Evolutionary conservation across 2,329 filamentous ascomycete species (phyloP).

Genomic region (Neonectria punicea): DNA sequence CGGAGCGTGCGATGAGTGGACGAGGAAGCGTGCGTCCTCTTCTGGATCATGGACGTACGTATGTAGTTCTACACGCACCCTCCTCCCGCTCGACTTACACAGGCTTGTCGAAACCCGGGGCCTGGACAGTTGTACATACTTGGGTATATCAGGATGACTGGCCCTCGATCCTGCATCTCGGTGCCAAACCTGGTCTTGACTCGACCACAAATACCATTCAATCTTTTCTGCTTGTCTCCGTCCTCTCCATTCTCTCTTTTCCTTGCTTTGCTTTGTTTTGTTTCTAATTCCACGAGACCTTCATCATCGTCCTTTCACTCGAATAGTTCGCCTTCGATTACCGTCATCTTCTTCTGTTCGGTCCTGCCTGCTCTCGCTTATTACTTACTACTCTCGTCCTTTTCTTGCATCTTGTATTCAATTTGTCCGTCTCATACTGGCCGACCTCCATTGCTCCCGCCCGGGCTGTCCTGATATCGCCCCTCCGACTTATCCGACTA

Average conservation of each 20-base stretch:
- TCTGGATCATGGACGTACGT: not conserved
- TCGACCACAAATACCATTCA: not conserved
- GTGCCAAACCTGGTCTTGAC: not conserved
- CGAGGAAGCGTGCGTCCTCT: not conserved
- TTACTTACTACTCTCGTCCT: not conserved
- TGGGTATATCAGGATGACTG: not conserved
- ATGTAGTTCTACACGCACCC: not conserved
- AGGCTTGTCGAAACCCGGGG: too few relatives aligned
- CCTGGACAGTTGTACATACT: too few relatives aligned
- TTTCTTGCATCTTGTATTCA: not conserved
- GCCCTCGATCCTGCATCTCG: not conserved
- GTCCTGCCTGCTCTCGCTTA: not conserved
- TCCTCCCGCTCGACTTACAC: not conserved
- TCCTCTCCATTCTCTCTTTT: not conserved
- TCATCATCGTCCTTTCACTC: not conserved
- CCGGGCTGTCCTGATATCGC: not conserved
- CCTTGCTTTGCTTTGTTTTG: not conserved
- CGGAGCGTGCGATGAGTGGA: not conserved
- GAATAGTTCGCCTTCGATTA: not conserved
- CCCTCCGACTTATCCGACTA: not conserved
- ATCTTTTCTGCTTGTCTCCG: not conserved
- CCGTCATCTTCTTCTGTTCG: not conserved
- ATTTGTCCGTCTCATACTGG: slow-evolving; percentile 10
- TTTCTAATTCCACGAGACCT: not conserved
- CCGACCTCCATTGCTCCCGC: slow-evolving; percentile 3